Evolutionary conservation across 2,329 filamentous ascomycete genomes (phyloP).

Genomic region (Fusarium sp.): DNA sequence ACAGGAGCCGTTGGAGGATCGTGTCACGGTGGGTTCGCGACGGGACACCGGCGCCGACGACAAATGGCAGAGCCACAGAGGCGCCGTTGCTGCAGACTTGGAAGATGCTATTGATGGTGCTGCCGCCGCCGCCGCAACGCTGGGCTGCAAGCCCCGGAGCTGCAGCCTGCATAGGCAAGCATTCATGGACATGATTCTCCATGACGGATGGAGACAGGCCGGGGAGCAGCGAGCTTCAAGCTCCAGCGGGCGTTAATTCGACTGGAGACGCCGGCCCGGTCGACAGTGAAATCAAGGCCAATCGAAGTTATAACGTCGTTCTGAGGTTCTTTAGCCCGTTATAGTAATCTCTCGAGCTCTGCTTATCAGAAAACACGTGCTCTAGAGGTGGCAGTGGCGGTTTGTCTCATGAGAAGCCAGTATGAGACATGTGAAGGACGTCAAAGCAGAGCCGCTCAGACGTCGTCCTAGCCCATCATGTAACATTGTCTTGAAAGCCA

Average conservation of each 20-base stretch:
- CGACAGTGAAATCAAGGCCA: background rate
- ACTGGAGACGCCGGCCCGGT: background rate
- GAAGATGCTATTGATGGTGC: background rate
- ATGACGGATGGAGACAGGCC: constrained; percentile 20
- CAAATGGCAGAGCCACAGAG: background rate
- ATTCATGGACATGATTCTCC: constrained; percentile 24
- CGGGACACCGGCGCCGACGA: constrained; percentile 20
- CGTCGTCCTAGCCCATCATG: background rate
- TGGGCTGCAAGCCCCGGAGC: constrained; percentile 16
- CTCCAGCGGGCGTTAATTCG: background rate
- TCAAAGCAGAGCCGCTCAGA: background rate
- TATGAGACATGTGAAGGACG: constrained; percentile 21
- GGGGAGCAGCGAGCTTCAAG: background rate
- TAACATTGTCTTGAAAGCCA: background rate
- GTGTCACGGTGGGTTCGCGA: constrained; percentile 38
- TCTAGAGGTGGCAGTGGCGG: constrained; percentile 9
- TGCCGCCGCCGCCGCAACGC: constrained; percentile 14
- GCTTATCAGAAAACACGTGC: constrained; percentile 2
- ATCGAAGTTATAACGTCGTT: background rate
- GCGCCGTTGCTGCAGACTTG: constrained; percentile 19
- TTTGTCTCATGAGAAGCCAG: constrained; percentile 14
- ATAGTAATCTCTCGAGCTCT: background rate
- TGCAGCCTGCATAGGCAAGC: constrained; percentile 16
- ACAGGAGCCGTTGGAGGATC: constrained; percentile 39
- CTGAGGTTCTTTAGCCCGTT: background rate